Conservation (phyloP, 2,329 filamentous ascomycete genomes). For the Thelonectria olida region DNA sequence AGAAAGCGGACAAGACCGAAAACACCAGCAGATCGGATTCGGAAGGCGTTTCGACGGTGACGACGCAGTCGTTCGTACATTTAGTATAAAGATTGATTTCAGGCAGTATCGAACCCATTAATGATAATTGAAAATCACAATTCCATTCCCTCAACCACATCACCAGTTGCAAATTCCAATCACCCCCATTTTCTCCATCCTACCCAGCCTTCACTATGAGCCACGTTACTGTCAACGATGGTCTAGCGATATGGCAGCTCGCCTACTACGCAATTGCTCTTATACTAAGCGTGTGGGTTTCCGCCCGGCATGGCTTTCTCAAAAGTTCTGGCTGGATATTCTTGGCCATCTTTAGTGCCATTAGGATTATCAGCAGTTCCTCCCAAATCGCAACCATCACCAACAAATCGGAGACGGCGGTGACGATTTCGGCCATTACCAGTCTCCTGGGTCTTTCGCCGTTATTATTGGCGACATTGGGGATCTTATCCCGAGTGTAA, state of each 20-base stretch:
- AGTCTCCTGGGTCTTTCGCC: constrained; percentile 8
- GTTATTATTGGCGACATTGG: constrained; percentile 4
- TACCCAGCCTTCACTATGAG: background rate
- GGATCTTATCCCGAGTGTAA: constrained; percentile 17
- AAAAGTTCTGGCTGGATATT: constrained; percentile 14
- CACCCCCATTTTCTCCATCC: too few species aligned
- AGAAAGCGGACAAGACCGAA: background rate
- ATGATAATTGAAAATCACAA: too few species aligned
- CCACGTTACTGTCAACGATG: background rate
- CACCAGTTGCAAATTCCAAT: too few species aligned
- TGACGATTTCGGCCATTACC: background rate
- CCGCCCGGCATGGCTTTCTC: constrained; percentile 5
- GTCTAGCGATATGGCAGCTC: constrained; percentile 11
- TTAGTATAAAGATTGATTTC: background rate
- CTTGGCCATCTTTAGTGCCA: constrained; percentile 9
- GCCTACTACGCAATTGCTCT: background rate
- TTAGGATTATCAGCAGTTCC: constrained; percentile 3
- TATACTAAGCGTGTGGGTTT: background rate
- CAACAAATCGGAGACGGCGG: background rate
- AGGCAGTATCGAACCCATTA: background rate
- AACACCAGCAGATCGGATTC: background rate
- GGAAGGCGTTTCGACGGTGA: constrained; percentile 5
- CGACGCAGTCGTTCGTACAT: background rate
- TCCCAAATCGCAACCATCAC: constrained; percentile 12
- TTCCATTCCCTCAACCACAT: too few species aligned